Evolutionary conservation across 768 basidiomycete genomes (phyloP), one percentile per base, ranked within the genome.

Genomic region (Gelatoporia subvermispora): DNA sequence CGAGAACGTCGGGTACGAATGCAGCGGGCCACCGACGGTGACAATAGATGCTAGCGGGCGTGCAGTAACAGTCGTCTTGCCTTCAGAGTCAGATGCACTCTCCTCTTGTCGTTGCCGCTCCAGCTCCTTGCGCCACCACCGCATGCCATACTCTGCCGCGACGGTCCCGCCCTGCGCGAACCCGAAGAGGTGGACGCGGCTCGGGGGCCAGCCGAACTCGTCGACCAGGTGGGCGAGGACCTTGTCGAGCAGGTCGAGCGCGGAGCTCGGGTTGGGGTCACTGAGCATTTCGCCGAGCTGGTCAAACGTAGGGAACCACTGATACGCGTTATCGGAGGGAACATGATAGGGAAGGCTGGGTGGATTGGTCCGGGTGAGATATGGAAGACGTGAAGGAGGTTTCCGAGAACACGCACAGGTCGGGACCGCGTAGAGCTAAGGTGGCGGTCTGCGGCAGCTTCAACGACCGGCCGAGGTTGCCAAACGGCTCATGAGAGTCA

Each of bases 371-470:
- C n/a, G n/a, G n/a, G n/a, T n/a, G n/a, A n/a, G n/a, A n/a, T n/a
- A n/a, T 39, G 20, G 35, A 45, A 35, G 21, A 35, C 42, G 42
- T 20, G 24, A 18, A 17, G 11, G 41, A 0, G n/a, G 39, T 18
- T 2, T 24, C 11, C 35, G 28, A 31, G 28, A 31, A 13, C 28
- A 69, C 77, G 54, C 66, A 89, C 85, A 78, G 81, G 58, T 85
- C 78, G 16, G 91, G 85, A 2, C 85, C 93, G 41, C 87, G 81
- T 9, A 95, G 62, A 1, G 88, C 77, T n/a, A 95, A 77, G 1
- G 81, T 73, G 2, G 92, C 90, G 0, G 93, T 95, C 63, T 94
- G 92, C 0, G 93, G 93, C n/a, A 96, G 77, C 55, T 81, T 87
- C 41, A 96, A 66, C 9, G 78, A 76, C 18, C 71, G 72, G 9